Evolutionary conservation across 495 filamentous ascomycete genomes (phyloP), one percentile per base, ranked within the genome.

Genomic region (Penicillium tannophilum): DNA sequence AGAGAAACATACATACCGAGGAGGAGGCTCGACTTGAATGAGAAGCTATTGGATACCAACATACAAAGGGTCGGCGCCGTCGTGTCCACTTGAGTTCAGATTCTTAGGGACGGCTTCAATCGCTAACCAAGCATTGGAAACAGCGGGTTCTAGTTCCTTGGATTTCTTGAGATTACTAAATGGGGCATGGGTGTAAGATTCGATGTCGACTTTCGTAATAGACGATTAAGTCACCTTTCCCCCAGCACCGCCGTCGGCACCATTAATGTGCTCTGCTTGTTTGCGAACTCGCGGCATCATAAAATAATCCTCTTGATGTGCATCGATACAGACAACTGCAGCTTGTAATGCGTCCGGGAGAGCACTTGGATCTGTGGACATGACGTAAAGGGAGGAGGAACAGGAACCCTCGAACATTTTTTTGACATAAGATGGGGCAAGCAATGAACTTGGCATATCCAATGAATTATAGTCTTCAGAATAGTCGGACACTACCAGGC

Each of bases 91-190:
- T 86, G 50, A 84, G 63, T 8, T 70, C 6, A 84, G 54, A 51
- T 76, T 79, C 68, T 86, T 83, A 0, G 83, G 82, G 3, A 85
- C 77, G 16, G 76, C 77, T 60, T 86, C 83, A 56, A 86, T 76
- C 11, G 83, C 75, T 5, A 84, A 73, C 72, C 73, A 75, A 2
- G 79, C 70, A 43, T 78, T 72, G n/a, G 58, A 26, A 2, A 84
- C 70, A 0, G 56, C 26, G 8, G 4, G 5, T 16, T 53, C 17
- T 0, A 42, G 6, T 16, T 53, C 49, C 16, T 9, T 33, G 14
- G n/a, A 52, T 14, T 28, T 5, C 6, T 17, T 33, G 49, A 6
- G 36, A 12, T 36, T n/a, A 20, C 49, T 17, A 23, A 41, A 52
- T 1, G 43, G 43, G 19, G 43, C 43, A 20, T 46, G 43, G 16